These are phyloP conservation scores for Lactarius psammicola DNA, from an alignment of 768 basidiomycete species.

Conservation along the genomic window DNA sequence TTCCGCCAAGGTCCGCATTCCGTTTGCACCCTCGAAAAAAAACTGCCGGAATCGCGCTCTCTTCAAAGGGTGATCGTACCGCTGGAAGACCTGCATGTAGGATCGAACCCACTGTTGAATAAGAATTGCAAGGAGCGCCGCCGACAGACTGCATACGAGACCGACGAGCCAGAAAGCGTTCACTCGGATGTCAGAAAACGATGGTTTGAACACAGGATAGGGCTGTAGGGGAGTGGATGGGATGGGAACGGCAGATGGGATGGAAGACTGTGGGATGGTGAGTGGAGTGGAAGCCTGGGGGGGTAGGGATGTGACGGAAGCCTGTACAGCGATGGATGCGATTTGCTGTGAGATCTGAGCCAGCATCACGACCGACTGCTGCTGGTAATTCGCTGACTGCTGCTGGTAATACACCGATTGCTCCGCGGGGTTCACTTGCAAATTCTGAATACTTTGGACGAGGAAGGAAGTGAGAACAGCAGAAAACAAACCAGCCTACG, in stretches of 20 bases:
- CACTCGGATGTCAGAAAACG: constrained; percentile 38
- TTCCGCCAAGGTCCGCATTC: constrained; percentile 43
- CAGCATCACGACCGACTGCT: constrained; percentile 14
- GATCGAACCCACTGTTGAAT: constrained; percentile 51
- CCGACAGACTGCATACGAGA: constrained; percentile 41
- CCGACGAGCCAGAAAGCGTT: constrained; percentile 44
- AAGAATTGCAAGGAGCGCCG: constrained; percentile 45
- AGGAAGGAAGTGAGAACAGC: constrained; percentile 18
- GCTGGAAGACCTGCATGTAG: constrained; percentile 35
- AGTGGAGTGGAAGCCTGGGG: too few relatives aligned
- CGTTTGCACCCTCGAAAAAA: constrained; percentile 40
- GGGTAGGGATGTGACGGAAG: background rate
- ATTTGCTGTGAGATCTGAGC: constrained; percentile 20
- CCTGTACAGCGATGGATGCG: background rate
- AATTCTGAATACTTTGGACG: constrained; percentile 3
- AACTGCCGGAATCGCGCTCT: constrained; percentile 44
- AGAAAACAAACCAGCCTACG: constrained; percentile 23
- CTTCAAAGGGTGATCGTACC: constrained; percentile 33
- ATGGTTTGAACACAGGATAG: constrained; percentile 25
- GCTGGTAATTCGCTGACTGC: constrained; percentile 4
- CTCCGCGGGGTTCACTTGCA: constrained; percentile 10
- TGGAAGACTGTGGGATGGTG: too few relatives aligned
- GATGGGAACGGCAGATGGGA: too few relatives aligned
- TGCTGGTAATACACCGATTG: constrained; percentile 4
- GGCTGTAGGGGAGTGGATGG: too few relatives aligned